Evolutionary conservation across 164 flowering plant species (phyloP).

Genomic region (Aristolochia fimbriata): DNA sequence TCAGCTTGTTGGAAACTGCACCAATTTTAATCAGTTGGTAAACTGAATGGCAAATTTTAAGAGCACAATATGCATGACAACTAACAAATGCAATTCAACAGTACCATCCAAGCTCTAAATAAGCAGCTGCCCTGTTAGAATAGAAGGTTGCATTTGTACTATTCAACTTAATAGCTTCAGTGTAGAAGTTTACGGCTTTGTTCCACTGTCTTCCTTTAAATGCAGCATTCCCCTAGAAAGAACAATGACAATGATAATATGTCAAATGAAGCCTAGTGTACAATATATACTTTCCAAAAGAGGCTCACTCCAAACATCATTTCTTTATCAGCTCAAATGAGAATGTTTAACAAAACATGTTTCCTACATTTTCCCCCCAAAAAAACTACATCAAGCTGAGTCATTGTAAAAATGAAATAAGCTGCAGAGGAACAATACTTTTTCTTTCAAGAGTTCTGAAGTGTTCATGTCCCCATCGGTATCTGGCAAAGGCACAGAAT

Average conservation of each 20-base stretch:
- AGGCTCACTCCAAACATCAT: too few relatives aligned
- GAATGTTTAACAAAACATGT: too few relatives aligned
- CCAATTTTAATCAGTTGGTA: not conserved
- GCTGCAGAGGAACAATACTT: constrained; percentile 23
- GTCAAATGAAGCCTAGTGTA: not conserved
- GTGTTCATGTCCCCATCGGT: constrained; percentile 63
- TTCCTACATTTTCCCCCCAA: too few relatives aligned
- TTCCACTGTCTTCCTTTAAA: constrained; percentile 85
- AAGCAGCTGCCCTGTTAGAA: constrained; percentile 90
- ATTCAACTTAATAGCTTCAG: constrained; percentile 84
- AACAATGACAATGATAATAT: not conserved
- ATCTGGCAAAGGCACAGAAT: constrained; percentile 46
- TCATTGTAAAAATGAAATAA: too few relatives aligned
- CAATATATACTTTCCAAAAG: not conserved
- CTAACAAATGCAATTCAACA: not conserved
- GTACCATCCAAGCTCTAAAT: constrained; percentile 83
- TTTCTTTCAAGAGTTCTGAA: constrained; percentile 85
- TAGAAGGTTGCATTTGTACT: constrained; percentile 60
- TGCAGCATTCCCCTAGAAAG: constrained; percentile 87
- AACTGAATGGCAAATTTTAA: not conserved
- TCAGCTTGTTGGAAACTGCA: constrained; percentile 93
- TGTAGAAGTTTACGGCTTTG: constrained; percentile 76
- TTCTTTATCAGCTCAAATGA: too few relatives aligned
- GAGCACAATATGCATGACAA: not conserved
- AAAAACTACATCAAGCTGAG: too few relatives aligned